Base-by-base conservation (phyloP, 768 basidiomycete genomes). In the Steccherinum ochraceum region DNA sequence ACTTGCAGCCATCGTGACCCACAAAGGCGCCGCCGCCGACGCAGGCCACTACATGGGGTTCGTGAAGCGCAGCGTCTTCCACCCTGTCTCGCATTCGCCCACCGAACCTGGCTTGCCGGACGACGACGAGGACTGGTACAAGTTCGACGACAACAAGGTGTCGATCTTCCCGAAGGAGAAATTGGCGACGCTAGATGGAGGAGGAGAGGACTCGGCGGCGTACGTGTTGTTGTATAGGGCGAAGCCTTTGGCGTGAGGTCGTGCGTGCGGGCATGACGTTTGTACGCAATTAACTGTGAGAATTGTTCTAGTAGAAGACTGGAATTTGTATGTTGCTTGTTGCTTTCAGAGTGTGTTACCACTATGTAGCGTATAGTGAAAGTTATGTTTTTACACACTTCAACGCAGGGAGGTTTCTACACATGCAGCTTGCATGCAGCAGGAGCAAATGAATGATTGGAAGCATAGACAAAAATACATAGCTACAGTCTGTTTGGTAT, bases 101-200 rank as follows among this genome's bases (percentile, higher is more conserved):
- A n/a, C 26, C 12, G 56, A 30, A 12, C 24, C 48, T 4, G 58
- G 46, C 39, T 45, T 57, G 30, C 62, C 78, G 39, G 81, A 84
- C 45, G 81, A 82, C 42, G 83, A 90, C 45, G 85, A 88, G 54
- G 86, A 87, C 62, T 89, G 95, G 95, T 90, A 87, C 72, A 95
- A 94, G 70, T 97, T 94, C 61, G 95, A 97, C 61, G 93, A 97
- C 58, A 92, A 95, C 56, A 95, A 92, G 69, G 94, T 91, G 35
- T 86, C 90, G 16, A 57, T 84, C 49, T 94, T 98, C 67, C 83
- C 82, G 1, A 78, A 77, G 66, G 93, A 93, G 64, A 95, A 92
- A 69, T 71, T 99, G 52, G 62, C 77, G 23, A 82, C 82, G 5
- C 76, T 97, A 51, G 93, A 94, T 55, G 95, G 95, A 4, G 95